Base-by-base conservation (phyloP, 768 basidiomycete genomes). In the Amanita molliuscula region DNA sequence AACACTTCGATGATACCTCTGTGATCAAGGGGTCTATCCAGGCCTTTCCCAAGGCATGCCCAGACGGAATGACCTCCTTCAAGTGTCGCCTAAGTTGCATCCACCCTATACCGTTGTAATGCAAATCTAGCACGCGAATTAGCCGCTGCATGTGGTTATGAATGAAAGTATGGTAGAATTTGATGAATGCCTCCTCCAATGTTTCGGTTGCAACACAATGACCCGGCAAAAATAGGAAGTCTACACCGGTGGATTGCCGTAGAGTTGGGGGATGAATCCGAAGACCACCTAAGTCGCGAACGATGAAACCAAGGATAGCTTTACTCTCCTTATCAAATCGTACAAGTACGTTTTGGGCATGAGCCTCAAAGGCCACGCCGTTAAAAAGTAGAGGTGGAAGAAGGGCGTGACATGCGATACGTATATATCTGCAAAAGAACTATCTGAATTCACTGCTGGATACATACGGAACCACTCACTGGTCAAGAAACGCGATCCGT, bases 311-410 rank as follows among this genome's bases (percentile, higher is more conserved):
- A 15, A 65, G 61, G 7, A 72, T 64, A 44, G 67, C 66, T 28
- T 71, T 68, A 1, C 74, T 73, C 10, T 58, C 47, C 2, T 59
- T 53, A 51, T 76, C 67, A 48, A 77, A 69, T 18, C 77, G 74
- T 33, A 69, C 67, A 6, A 78, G 69, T 15, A 74, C 66, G 56
- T 79, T 81, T 53, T 81, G 79, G 1, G 77, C 76, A 58, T 81
- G 79, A 8, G 77, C 79, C 61, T 81, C 79, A 46, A 81, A 78
- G 6, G 74, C 73, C n/a, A 79, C 73, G 3, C 78, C 78, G 44
- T 81, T 77, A 36, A 72, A 50, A 11, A 81, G 61, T 34, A 78
- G 59, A 4, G 76, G 68, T 9, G 79, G 78, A 48, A 79, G 61
- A 15, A 81, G 61, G 2, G 76, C 78, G 28, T 69, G 65, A 44